A percentile compares a stretch with the other conserved stretches of the same genome.
These are phyloP conservation scores for Saccharata proteae DNA, from an alignment of 2,329 filamentous ascomycete species.

Conservation along the genomic window DNA sequence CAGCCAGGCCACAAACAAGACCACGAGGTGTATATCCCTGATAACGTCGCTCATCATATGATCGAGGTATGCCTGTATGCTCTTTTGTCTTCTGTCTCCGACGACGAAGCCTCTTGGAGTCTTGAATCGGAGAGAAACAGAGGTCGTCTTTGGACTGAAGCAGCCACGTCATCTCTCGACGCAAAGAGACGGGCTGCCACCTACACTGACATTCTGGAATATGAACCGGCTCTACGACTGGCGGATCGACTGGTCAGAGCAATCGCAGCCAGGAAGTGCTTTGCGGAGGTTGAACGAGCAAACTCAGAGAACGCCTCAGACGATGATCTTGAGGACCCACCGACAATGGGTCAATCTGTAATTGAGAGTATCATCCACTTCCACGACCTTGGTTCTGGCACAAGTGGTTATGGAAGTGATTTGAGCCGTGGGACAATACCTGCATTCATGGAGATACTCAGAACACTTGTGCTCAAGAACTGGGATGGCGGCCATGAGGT, in stretches of 20 bases:
- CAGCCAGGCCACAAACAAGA: background rate
- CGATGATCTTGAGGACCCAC: no score
- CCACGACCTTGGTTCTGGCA: no score
- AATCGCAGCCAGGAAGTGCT: constrained; percentile 37
- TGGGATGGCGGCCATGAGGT: constrained; percentile 71
- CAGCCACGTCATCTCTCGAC: constrained; percentile 22
- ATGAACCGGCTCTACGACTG: constrained; percentile 39
- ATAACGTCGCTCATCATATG: constrained; percentile 27
- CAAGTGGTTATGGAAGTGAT: no score
- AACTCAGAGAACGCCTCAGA: no score
- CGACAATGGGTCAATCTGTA: no score
- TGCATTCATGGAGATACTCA: constrained; percentile 59
- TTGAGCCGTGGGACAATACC: no score
- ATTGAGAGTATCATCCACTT: no score
- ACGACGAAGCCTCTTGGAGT: background rate
- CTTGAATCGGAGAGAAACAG: background rate
- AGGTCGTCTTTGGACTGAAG: no score
- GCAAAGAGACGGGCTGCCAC: constrained; percentile 19
- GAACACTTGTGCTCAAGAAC: constrained; percentile 61
- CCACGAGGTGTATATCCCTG: constrained; percentile 7
- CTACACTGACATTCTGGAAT: constrained; percentile 33
- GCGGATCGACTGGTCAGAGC: constrained; percentile 37
- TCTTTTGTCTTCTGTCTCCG: constrained; percentile 15
- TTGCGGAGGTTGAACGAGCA: constrained; percentile 38
- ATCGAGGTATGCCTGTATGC: constrained; percentile 29